Evolutionary conservation across 1,284 basidiomycete species (phyloP), one percentile per base, ranked within the genome.

Genomic region (Cerioporus squamosus): DNA sequence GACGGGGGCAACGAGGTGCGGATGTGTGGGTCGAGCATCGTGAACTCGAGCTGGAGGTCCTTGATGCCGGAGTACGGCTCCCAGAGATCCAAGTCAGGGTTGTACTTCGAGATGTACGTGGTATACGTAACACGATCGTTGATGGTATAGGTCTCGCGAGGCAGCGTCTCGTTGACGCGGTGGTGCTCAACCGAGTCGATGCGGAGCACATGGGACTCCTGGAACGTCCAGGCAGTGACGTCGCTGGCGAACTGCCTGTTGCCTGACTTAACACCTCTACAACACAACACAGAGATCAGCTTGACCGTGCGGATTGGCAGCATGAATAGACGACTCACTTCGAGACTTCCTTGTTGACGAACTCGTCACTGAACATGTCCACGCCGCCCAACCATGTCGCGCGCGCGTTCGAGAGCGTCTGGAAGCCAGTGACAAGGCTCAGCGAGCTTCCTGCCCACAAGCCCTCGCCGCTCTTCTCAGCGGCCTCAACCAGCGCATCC

Each of bases 11-110:
- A 79, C 4, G 86, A 75, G 9, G 88, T 93, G 31, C 95, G 91
- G 60, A 97, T 78, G 73, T 96, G 93, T 1, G 95, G 97, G 74
- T 99, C 97, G 43, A 99, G 86, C 97, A 99, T 99, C 26, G 93
- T 95, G 73, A 98, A 97, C 66, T 97, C 95, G 52, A 99, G 83
- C 70, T 98, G 97, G 18, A 98, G 69, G 72, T 97, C 93, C 10
- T 78, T 79, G 53, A 91, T 71, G 26, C 80, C 83, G 4, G 85
- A 84, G 72, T 89, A 90, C 0, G 94, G 90, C 44, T 77, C 76
- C 93, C 93, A 98, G 14, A 73, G 74, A 6, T 77, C 75, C 15
- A 77, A 79, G 54, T 73, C 72, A 12, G 83, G 68, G 63, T 92
- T 79, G 70, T 82, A 92, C 45, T 81, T 81, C 3, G 88, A 90